phyloP scores from a whole-genome alignment of 2,329 filamentous ascomycete species.

The Penicillium sp. region DNA sequence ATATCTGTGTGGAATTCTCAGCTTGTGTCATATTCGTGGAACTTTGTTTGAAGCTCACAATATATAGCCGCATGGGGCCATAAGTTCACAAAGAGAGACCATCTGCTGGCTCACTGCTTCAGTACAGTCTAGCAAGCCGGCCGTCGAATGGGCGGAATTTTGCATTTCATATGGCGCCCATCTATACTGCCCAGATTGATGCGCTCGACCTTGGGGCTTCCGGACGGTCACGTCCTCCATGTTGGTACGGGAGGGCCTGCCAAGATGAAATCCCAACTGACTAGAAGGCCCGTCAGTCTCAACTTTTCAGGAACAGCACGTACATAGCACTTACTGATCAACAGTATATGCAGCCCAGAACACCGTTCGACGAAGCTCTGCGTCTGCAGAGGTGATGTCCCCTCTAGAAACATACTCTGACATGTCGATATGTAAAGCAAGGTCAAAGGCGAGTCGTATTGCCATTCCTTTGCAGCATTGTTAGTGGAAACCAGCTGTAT shows the following conservation, averaged over 20 bases:
- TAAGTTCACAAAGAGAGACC: slow-evolving; percentile 32
- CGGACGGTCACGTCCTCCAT: slow-evolving; percentile 36
- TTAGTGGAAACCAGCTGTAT: too few species aligned
- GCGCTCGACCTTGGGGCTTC: too few species aligned
- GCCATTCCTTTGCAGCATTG: too few species aligned
- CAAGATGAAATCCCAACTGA: slow-evolving; percentile 38
- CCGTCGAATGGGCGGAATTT: too few species aligned
- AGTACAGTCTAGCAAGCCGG: not conserved
- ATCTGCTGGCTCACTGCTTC: slow-evolving; percentile 14
- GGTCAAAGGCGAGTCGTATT: slow-evolving; percentile 36
- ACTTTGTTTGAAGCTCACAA: too few species aligned
- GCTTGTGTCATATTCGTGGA: too few species aligned
- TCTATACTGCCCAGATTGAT: too few species aligned
- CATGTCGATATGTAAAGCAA: slow-evolving; percentile 33
- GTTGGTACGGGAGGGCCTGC: slow-evolving; percentile 37
- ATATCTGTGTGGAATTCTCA: too few species aligned
- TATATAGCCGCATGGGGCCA: slow-evolving; percentile 30
- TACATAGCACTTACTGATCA: too few species aligned
- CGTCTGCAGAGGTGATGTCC: slow-evolving; percentile 16
- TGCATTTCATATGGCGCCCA: too few species aligned
- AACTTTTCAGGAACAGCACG: too few species aligned
- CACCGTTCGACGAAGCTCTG: slow-evolving; percentile 30
- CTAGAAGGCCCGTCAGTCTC: too few species aligned
- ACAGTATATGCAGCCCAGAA: slow-evolving; percentile 41
- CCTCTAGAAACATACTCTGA: slow-evolving; percentile 12